phyloP scores from a whole-genome alignment of 345 rosid species.

The Crucihimalaya himalaica region DNA sequence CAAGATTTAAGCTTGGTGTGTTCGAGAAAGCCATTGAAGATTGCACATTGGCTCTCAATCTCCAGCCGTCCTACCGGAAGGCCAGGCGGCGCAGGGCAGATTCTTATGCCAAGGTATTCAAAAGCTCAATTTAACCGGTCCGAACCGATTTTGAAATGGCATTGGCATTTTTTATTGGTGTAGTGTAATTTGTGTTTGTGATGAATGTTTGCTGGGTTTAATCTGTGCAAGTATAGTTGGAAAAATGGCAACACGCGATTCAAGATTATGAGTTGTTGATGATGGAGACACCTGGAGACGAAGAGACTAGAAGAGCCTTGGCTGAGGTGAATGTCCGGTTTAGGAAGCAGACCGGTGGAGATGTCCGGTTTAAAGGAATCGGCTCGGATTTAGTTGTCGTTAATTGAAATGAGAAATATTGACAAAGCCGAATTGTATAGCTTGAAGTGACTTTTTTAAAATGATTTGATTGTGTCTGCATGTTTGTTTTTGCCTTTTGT shows the following conservation, averaged over 20 bases:
- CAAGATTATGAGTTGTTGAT: conserved; percentile 76
- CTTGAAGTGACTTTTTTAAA: conserved; percentile 1
- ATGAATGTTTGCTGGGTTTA: conserved; percentile 15
- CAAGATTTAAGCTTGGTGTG: conserved; percentile 64
- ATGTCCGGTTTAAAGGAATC: conserved; percentile 46
- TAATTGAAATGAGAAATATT: conserved; percentile 20
- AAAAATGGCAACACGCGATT: conserved; percentile 74
- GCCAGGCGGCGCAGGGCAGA: conserved; percentile 85
- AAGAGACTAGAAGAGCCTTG: conserved; percentile 60
- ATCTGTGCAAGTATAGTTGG: conserved; percentile 53
- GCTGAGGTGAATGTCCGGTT: conserved; percentile 58
- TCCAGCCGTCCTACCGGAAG: conserved; percentile 71
- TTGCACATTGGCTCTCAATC: conserved; percentile 66
- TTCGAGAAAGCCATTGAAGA: conserved; percentile 79
- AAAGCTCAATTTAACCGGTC: background rate
- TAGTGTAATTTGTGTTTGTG: background rate
- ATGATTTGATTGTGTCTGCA: conserved; percentile 5
- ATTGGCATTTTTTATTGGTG: background rate
- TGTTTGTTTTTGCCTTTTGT: conserved; percentile 11
- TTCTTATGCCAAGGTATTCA: conserved; percentile 66
- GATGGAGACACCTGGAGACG: conserved; percentile 66
- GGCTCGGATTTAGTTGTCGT: conserved; percentile 54
- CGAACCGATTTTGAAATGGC: background rate
- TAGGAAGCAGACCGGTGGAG: conserved; percentile 50
- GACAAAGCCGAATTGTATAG: conserved; percentile 31